Base-by-base conservation (phyloP, 169 alveolate species). In the Plasmodium knowlesi region DNA sequence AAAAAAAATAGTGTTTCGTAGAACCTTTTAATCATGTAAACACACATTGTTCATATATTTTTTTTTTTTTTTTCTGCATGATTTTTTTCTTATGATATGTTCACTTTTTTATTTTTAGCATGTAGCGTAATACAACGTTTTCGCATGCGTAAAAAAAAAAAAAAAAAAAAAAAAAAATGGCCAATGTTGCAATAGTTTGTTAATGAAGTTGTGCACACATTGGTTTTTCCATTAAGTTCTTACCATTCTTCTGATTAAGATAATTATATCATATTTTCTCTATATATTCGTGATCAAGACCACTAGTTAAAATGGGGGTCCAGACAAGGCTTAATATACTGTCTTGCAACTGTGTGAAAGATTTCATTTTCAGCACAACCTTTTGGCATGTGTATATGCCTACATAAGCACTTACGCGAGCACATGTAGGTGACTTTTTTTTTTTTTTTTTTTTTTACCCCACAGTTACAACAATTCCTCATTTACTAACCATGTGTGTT, bases 131-230 rank as follows among this genome's bases (percentile, higher is more conserved):
- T 6, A 25, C 43, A 73, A 14, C 80, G 39, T 41, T 41, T 80
- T 46, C 10, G 72, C 84, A 79, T 79, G 84, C 84, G 16, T 37
- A 79, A 79, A 43, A 25, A 79, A 79, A 79, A 43, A 78, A 78
- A 78, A 79, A 79, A 43, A 78, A 78, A 78, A 78, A 79, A 79
- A 79, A 79, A 79, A 37, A n/a, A 37, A 79, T 79, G n/a, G 57
- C 6, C 71, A 41, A 79, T 39, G 76, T 19, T 67, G 76, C n/a
- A 67, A 67, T 67, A 67, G 6, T 67, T 67, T 67, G 37, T 25
- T 19, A 19, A 25, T n/a, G 14, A 67, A 22, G 14, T 79, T 5
- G 25, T 79, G 16, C 57, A 79, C 37, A 79, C 41, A n/a, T 79
- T 37, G 70, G 71, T 37, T 43, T 67, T 5, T 67, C 22, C 25